Conservation (phyloP, 2,329 filamentous ascomycete species). For the Alternaria sp. region DNA sequence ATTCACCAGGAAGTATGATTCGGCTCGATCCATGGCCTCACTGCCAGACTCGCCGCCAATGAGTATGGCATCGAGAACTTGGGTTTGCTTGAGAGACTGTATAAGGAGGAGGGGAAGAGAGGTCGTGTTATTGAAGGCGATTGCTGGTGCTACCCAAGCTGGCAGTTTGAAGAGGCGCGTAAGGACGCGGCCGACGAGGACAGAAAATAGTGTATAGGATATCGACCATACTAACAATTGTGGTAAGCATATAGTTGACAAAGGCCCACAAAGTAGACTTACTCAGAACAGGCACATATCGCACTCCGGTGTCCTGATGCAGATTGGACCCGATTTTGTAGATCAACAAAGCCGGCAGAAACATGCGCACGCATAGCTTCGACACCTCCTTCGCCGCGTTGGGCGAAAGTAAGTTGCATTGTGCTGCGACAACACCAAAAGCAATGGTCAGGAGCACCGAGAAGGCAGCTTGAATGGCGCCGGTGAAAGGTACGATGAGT, state of each 20-base stretch:
- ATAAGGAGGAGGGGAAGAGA: conserved; percentile 60
- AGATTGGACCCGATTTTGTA: conserved; percentile 61
- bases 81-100: conserved; percentile 61
- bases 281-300: conserved; percentile 59
- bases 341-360: conserved; percentile 61
- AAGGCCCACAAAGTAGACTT: conserved; percentile 7
- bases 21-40: conserved; percentile 63
- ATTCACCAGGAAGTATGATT: conserved; percentile 71
- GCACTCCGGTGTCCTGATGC: conserved; percentile 53
- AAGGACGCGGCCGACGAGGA: conserved; percentile 54
- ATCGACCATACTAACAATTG: conserved; percentile 57
- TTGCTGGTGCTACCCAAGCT: conserved; percentile 60
- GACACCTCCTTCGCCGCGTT: conserved; percentile 60
- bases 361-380: conserved; percentile 59
- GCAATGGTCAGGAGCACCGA: conserved; percentile 62
- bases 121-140: conserved; percentile 65
- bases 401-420: conserved; percentile 57
- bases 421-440: conserved; percentile 59
- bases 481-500: conserved; percentile 55
- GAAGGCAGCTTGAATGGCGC: conserved; percentile 62
- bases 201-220: conserved; percentile 57
- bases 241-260: conserved; percentile 10
- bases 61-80: conserved; percentile 60
- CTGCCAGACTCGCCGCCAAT: conserved; percentile 51
- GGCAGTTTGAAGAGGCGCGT: conserved; percentile 58